A percentile compares a stretch with the other conserved stretches of the same genome.
Evolutionary conservation across 768 basidiomycete genomes (phyloP).

Genomic region (Pleurotus ostreatus): DNA sequence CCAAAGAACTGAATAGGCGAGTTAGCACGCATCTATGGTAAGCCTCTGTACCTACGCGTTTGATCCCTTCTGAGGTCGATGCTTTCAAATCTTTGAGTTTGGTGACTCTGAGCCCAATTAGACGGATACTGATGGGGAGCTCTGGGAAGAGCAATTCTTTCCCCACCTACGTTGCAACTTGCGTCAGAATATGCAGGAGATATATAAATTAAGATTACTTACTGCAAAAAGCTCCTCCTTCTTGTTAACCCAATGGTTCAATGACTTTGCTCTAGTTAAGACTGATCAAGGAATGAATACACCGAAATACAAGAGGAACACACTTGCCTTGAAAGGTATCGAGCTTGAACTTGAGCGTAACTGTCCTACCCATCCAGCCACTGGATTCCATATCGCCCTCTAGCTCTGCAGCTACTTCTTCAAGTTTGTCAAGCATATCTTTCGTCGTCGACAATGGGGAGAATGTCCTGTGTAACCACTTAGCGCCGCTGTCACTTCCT

Average conservation of each 20-base stretch:
- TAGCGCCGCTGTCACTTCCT: no score
- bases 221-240: conserved; percentile 78
- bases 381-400: conserved; percentile 73
- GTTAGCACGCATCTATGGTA: neutral
- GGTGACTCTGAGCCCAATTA: conserved; percentile 86
- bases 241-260: conserved; percentile 71
- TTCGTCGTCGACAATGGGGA: conserved; percentile 58
- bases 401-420: conserved; percentile 78
- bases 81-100: conserved; percentile 81
- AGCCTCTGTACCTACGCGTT: conserved; percentile 49
- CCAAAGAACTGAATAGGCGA: conserved; percentile 52
- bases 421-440: conserved; percentile 70
- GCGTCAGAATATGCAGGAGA: no score
- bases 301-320: neutral
- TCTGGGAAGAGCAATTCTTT: conserved; percentile 80
- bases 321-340: conserved; percentile 77
- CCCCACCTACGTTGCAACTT: conserved; percentile 49
- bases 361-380: conserved; percentile 84
- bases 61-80: conserved; percentile 52
- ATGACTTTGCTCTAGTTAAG: conserved; percentile 81
- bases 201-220: conserved; percentile 19
- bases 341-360: conserved; percentile 91
- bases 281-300: conserved; percentile 31
- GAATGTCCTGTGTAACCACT: conserved; percentile 58
- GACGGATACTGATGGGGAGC: conserved; percentile 70